Evolutionary conservation across 208 protist genomes (phyloP).

Genomic region (Leishmania martiniquensis): DNA sequence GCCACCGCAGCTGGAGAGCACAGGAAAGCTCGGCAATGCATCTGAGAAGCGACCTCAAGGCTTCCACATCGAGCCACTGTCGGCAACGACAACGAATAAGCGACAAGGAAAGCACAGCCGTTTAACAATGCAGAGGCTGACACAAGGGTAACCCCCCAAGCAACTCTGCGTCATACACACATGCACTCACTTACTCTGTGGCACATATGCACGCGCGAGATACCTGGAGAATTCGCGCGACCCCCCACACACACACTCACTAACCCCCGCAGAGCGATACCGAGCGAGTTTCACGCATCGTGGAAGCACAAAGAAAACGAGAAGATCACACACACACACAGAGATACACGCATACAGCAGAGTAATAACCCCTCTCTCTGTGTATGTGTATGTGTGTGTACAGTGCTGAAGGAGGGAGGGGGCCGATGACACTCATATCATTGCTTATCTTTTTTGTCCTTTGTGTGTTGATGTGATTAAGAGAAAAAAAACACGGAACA

Average conservation of each 20-base stretch:
- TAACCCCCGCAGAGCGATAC: not conserved
- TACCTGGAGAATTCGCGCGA: too few species aligned
- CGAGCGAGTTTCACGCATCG: not conserved
- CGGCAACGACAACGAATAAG: not conserved
- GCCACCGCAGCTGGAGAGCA: not conserved
- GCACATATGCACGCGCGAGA: too few species aligned
- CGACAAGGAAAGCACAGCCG: too few species aligned
- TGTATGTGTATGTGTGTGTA: not conserved
- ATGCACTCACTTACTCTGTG: not conserved
- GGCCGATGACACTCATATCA: not conserved
- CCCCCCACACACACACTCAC: not conserved
- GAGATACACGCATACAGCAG: not conserved
- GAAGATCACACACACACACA: not conserved
- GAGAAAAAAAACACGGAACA: too few species aligned
- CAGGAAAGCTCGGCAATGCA: not conserved
- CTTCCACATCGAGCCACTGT: not conserved
- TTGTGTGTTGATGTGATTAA: not conserved
- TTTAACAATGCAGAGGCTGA: not conserved
- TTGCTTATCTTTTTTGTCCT: not conserved
- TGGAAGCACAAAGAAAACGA: too few species aligned
- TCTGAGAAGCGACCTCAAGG: not conserved
- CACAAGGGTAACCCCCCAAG: not conserved
- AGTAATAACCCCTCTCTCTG: not conserved
- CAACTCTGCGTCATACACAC: not conserved
- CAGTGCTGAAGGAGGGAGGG: too few species aligned